These are phyloP conservation scores for Brassica incana DNA, from an alignment of 345 rosid species.

Conservation along the genomic window DNA sequence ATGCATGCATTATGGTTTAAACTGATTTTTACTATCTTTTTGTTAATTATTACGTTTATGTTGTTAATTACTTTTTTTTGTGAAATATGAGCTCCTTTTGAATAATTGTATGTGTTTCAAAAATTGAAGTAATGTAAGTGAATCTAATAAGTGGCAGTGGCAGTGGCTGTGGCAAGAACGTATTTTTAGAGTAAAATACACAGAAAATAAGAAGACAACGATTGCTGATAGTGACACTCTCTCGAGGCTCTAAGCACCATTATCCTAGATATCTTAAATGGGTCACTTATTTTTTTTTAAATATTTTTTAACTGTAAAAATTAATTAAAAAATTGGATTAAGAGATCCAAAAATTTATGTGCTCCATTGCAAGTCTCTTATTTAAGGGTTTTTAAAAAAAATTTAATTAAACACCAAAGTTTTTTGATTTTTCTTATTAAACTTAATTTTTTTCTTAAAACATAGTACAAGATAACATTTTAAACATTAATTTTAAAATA, in stretches of 20 bases:
- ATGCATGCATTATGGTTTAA: background rate
- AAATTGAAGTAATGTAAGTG: background rate
- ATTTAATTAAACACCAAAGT: too few species aligned
- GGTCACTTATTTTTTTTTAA: too few species aligned
- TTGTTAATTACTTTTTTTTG: background rate
- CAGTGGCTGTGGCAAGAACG: background rate
- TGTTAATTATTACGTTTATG: background rate
- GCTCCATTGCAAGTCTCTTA: too few species aligned
- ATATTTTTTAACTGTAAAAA: too few species aligned
- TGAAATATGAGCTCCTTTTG: background rate
- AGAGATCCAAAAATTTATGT: too few species aligned
- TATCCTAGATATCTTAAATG: too few species aligned
- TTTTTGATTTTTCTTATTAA: too few species aligned
- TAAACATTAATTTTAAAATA: too few species aligned
- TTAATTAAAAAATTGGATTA: too few species aligned
- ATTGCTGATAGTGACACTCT: constrained; percentile 20
- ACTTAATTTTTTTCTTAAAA: too few species aligned
- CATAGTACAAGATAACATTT: too few species aligned
- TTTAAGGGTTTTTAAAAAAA: too few species aligned
- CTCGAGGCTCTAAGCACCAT: background rate
- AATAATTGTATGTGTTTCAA: background rate
- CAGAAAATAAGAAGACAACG: constrained; percentile 4
- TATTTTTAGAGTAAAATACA: background rate
- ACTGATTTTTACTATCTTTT: background rate
- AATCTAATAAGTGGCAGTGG: constrained; percentile 19